Evolutionary conservation across 768 basidiomycete genomes (phyloP), one percentile per base, ranked within the genome.

Genomic region (Leccinum uliginosum): DNA sequence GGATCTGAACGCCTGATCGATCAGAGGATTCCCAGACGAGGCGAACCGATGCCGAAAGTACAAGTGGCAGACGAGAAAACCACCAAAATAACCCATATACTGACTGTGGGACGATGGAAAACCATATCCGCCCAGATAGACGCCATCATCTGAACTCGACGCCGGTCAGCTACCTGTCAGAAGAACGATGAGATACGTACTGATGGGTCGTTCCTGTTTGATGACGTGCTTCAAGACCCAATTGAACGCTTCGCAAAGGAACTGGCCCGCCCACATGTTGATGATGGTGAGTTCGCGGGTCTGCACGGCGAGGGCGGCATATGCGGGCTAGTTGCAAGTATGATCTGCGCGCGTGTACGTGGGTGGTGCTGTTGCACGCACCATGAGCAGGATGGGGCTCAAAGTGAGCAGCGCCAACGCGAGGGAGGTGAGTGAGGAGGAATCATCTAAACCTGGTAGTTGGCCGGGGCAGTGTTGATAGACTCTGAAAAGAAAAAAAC

Each of bases 101-200:
- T 93, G 91, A 70, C 89, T 90, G 66, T 93, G 91, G 14, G 89
- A 91, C 1, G 91, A 92, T 0, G 91, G 91, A 63, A 93, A 93
- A 7, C 90, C 91, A 66, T 91, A 93, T 14, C 91, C 91, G 54
- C 80, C 80, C 19, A 71, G 53, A 23, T 67, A 62, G 23, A 68
- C 14, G n/a, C 49, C 19, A 21, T 59, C 55, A 12, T 54, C 70
- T 71, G 6, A 17, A 46, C 24, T 17, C 26, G 29, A 23, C 15
- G 17, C 26, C n/a, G 51, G 50, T 64, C 38, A 61, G 58, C 26
- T 21, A 30, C 21, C 21, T 29, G 46, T 11, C 27, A 23, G 19
- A 7, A 9, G 15, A 14, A 6, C 26, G 35, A 19, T 12, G 12
- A 30, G 32, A 49, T 6, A 72, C 81, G 57, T 59, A 89, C 91